Evolutionary conservation across 352 stramenopile species (phyloP).

Genomic region (Pythium phragmitis): DNA sequence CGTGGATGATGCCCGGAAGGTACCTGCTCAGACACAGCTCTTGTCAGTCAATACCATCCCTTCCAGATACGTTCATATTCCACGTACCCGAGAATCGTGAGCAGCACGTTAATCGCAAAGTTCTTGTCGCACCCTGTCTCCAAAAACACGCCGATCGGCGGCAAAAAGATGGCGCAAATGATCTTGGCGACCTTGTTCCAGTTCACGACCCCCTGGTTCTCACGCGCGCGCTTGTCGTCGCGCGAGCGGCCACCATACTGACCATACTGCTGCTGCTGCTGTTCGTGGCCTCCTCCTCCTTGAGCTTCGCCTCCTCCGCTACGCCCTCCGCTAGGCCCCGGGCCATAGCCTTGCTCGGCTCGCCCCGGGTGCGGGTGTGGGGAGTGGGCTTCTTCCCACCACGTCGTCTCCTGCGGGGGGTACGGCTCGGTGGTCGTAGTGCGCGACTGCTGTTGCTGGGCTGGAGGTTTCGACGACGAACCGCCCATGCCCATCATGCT

Average conservation of each 20-base stretch:
- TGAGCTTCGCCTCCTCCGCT: not conserved
- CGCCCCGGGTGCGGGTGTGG: conserved; percentile 2
- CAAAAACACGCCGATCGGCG: conserved; percentile 33
- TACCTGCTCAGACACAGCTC: conserved; percentile 32
- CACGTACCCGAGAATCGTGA: conserved; percentile 31
- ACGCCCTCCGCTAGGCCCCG: conserved; percentile 1
- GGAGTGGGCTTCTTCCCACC: conserved; percentile 18
- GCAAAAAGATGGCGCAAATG: conserved; percentile 45
- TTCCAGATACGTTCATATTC: not conserved
- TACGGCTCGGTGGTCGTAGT: conserved; percentile 7
- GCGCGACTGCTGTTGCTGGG: not conserved
- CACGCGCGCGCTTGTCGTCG: conserved; percentile 1
- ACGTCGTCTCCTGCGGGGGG: conserved; percentile 13
- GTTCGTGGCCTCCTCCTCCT: not conserved
- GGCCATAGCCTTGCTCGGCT: conserved; percentile 12
- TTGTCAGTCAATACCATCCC: not conserved
- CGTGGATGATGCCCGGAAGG: conserved; percentile 56
- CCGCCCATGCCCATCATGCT: not conserved
- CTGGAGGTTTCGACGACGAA: not conserved
- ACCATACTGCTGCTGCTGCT: not conserved
- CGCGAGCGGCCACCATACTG: conserved; percentile 13
- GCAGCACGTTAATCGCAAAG: conserved; percentile 29
- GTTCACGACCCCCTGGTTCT: conserved; percentile 19
- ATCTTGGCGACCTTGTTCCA: conserved; percentile 50
- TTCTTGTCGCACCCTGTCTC: conserved; percentile 29